Percentiles rank a stretch among this genome's conserved stretches.
These are phyloP conservation scores for Phaeosphaeriaceae sp. DNA, from an alignment of 2,329 filamentous ascomycete genomes.

Conservation along the genomic window DNA sequence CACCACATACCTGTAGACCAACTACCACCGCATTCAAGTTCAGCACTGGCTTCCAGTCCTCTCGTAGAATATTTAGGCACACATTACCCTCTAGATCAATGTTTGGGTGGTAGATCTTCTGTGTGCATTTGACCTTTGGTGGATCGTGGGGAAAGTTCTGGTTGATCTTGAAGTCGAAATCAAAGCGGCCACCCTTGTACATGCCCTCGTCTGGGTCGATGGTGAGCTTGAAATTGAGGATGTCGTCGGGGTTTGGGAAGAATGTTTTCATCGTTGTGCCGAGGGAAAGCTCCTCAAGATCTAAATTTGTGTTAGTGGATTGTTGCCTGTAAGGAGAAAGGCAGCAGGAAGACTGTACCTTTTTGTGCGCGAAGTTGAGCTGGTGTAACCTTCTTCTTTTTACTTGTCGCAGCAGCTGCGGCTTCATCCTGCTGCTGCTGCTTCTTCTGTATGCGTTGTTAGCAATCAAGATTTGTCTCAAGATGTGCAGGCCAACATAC, in stretches of 20 bases:
- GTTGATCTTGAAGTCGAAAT: conserved; percentile 90
- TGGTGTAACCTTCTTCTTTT: conserved; percentile 98
- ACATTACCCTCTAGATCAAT: conserved; percentile 98
- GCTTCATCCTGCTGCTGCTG: conserved; percentile 90
- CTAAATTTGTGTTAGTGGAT: conserved; percentile 53
- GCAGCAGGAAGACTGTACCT: conserved; percentile 60
- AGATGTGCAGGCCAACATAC: conserved; percentile 56
- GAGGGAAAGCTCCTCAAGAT: conserved; percentile 80
- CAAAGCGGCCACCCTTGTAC: conserved; percentile 88
- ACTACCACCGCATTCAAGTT: conserved; percentile 97
- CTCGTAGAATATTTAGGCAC: conserved; percentile 93
- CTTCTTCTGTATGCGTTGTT: conserved; percentile 71
- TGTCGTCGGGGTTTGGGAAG: conserved; percentile 83
- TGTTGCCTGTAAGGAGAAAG: neutral
- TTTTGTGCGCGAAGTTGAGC: conserved; percentile 96
- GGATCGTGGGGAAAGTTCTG: conserved; percentile 97
- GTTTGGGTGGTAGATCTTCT: conserved; percentile 99
- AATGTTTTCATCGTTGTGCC: conserved; percentile 80
- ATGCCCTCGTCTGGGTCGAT: conserved; percentile 86
- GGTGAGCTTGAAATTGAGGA: conserved; percentile 80
- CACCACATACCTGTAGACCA: conserved; percentile 74
- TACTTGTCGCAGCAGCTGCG: conserved; percentile 76
- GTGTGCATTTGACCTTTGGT: conserved; percentile 93
- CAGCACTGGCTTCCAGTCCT: conserved; percentile 98
- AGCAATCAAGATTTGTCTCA: conserved; percentile 18